phyloP scores from a whole-genome alignment of 1,284 basidiomycete species.

The Pyrrhoderma noxium region DNA sequence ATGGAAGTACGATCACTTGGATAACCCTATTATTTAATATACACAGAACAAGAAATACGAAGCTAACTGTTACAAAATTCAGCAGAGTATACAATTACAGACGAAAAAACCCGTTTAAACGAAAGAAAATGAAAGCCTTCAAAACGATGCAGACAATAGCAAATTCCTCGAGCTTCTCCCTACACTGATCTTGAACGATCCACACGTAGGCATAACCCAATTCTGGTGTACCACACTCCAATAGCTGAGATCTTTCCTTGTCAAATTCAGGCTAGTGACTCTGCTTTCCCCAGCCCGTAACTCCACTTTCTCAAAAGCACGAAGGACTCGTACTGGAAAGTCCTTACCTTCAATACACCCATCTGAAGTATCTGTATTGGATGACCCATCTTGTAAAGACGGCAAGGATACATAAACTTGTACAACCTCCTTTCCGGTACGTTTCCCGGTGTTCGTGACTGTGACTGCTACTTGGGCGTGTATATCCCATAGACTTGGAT shows the following conservation, averaged over 20 bases:
- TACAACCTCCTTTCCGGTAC: slow-evolving; percentile 15
- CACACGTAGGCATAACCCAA: slow-evolving; percentile 17
- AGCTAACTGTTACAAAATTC: too few relatives aligned
- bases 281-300: slow-evolving; percentile 8
- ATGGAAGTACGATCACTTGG: too few relatives aligned
- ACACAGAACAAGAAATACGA: too few relatives aligned
- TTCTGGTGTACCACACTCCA: slow-evolving; percentile 15
- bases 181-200: slow-evolving; percentile 8
- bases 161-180: slow-evolving; percentile 16
- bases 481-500: slow-evolving; percentile 17
- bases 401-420: slow-evolving; percentile 17
- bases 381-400: background rate
- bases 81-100: too few relatives aligned
- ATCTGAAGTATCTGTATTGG: background rate
- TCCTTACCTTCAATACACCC: slow-evolving; percentile 4
- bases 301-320: slow-evolving; percentile 15
- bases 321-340: slow-evolving; percentile 13
- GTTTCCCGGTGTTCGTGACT: slow-evolving; percentile 13
- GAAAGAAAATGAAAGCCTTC: background rate
- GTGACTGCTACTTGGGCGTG: slow-evolving; percentile 13
- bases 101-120: background rate
- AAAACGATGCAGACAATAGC: slow-evolving; percentile 8
- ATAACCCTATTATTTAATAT: too few relatives aligned
- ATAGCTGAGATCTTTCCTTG: slow-evolving; percentile 17
- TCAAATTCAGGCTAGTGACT: slow-evolving; percentile 7